These are phyloP conservation scores for Adansonia grandidieri DNA, from an alignment of 441 rosid genomes.

Conservation along the genomic window DNA sequence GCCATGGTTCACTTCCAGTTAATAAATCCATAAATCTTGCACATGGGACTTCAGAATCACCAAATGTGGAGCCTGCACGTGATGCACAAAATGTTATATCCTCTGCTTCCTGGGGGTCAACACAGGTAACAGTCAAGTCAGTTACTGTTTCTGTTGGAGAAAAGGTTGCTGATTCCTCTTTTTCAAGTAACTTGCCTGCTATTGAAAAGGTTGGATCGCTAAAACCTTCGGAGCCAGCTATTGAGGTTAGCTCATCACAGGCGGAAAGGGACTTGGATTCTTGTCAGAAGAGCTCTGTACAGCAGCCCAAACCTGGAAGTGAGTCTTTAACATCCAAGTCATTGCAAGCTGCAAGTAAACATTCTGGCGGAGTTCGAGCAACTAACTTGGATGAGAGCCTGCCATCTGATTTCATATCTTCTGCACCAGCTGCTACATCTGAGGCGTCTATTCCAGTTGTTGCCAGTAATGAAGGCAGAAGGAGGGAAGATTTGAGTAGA, in stretches of 20 bases:
- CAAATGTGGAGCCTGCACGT: slow-evolving; percentile 45
- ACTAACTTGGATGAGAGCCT: slow-evolving; percentile 38
- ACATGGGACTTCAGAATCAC: slow-evolving; percentile 46
- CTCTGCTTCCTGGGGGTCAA: slow-evolving; percentile 43
- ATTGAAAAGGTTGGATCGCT: slow-evolving; percentile 52
- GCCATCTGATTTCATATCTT: slow-evolving; percentile 21
- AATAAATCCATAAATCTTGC: slow-evolving; percentile 46
- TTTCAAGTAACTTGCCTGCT: slow-evolving; percentile 33
- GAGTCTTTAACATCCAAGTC: slow-evolving; percentile 43
- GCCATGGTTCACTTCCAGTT: slow-evolving; percentile 40
- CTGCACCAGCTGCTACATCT: slow-evolving; percentile 33
- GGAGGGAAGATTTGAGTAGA: slow-evolving; percentile 47
- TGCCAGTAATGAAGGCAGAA: slow-evolving; percentile 40
- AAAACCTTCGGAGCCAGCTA: slow-evolving; percentile 41
- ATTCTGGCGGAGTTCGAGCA: slow-evolving; percentile 35
- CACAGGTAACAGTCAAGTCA: slow-evolving; percentile 60
- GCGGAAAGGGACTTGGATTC: slow-evolving; percentile 45
- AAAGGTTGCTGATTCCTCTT: slow-evolving; percentile 31
- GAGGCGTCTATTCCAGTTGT: slow-evolving; percentile 36
- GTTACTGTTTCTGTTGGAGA: slow-evolving; percentile 42
- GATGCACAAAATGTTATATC: slow-evolving; percentile 46
- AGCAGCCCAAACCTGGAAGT: slow-evolving; percentile 40
- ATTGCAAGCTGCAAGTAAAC: slow-evolving; percentile 39
- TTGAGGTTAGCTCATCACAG: slow-evolving; percentile 41
- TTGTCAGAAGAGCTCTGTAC: slow-evolving; percentile 44